These are phyloP conservation scores for Penicillium pulvis DNA, from an alignment of 495 filamentous ascomycete species.

Conservation along the genomic window DNA sequence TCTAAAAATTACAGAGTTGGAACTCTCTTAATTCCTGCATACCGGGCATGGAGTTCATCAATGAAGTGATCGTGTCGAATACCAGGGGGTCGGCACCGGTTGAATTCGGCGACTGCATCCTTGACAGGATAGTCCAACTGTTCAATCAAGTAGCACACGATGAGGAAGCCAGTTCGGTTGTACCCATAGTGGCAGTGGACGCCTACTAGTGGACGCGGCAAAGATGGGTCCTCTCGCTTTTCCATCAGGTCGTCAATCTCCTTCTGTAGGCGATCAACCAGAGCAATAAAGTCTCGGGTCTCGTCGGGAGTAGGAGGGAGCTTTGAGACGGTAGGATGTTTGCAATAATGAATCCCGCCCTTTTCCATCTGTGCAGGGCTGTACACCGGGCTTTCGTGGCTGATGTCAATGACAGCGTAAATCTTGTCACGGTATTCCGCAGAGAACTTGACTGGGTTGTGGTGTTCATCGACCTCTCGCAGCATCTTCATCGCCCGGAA, in stretches of 20 bases:
- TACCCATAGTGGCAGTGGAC: slow-evolving; percentile 97
- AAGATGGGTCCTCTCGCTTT: slow-evolving; percentile 47
- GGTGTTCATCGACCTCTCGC: slow-evolving; percentile 79
- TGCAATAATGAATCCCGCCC: slow-evolving; percentile 77
- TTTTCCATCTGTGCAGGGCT: slow-evolving; percentile 72
- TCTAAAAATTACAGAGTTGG: slow-evolving; percentile 44
- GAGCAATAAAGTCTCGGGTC: slow-evolving; percentile 70
- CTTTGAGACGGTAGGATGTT: slow-evolving; percentile 90
- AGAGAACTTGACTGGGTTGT: slow-evolving; percentile 75
- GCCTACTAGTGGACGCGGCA: slow-evolving; percentile 60
- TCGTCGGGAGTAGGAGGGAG: slow-evolving; percentile 80
- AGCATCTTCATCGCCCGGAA: slow-evolving; percentile 90
- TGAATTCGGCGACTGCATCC: slow-evolving; percentile 81
- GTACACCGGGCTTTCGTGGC: slow-evolving; percentile 83
- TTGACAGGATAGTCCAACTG: slow-evolving; percentile 68
- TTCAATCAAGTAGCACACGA: slow-evolving; percentile 91
- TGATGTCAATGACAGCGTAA: slow-evolving; percentile 82
- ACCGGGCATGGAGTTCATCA: slow-evolving; percentile 82
- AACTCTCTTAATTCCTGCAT: slow-evolving; percentile 58
- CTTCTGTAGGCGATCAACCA: slow-evolving; percentile 69
- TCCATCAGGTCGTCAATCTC: slow-evolving; percentile 43
- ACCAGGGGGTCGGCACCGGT: slow-evolving; percentile 69
- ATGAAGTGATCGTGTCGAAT: slow-evolving; percentile 90
- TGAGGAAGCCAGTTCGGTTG: slow-evolving; percentile 88
- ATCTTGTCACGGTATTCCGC: slow-evolving; percentile 65